These are phyloP conservation scores for Berkeleyomyces basicola DNA, from an alignment of 2,329 filamentous ascomycete species.

Conservation along the genomic window DNA sequence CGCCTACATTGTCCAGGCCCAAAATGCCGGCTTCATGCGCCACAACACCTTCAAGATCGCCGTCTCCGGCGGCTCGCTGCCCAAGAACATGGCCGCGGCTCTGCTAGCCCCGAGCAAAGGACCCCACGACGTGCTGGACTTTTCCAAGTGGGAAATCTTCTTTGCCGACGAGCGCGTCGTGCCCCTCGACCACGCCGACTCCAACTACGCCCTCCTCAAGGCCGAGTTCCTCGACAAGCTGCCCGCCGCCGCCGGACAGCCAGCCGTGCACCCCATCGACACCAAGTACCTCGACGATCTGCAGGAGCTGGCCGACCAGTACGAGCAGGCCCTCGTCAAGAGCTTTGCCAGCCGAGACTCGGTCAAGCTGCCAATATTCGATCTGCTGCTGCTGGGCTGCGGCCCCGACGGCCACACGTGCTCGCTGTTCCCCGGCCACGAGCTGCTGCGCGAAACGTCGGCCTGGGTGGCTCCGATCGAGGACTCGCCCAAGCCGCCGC, in stretches of 20 bases:
- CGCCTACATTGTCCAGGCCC: constrained; percentile 64
- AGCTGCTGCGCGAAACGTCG: constrained; percentile 66
- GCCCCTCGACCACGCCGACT: constrained; percentile 78
- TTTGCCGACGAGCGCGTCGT: constrained; percentile 96
- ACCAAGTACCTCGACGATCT: constrained; percentile 47
- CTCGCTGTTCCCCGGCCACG: constrained; percentile 83
- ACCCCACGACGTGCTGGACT: constrained; percentile 49
- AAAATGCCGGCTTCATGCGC: constrained; percentile 62
- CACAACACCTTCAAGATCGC: constrained; percentile 80
- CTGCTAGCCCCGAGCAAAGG: constrained; percentile 43
- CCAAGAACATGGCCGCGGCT: constrained; percentile 71
- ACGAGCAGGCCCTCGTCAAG: constrained; percentile 73
- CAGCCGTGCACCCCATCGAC: constrained; percentile 68
- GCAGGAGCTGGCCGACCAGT: constrained; percentile 84
- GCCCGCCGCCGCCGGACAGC: constrained; percentile 46
- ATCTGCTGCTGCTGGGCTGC: constrained; percentile 81
- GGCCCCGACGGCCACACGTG: constrained; percentile 96
- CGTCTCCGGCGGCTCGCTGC: constrained; percentile 85
- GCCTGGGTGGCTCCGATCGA: constrained; percentile 88
- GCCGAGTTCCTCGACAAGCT: constrained; percentile 79
- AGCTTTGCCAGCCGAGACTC: constrained; percentile 85
- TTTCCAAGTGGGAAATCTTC: constrained; percentile 91
- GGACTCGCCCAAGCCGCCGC: constrained; percentile 88
- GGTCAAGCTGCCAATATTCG: constrained; percentile 87
- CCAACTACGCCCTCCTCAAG: constrained; percentile 84